Percentiles rank a stretch among this genome's conserved stretches.
Evolutionary conservation across 164 flowering plant genomes (phyloP).

Genomic region (Chimonanthus salicifolius): DNA sequence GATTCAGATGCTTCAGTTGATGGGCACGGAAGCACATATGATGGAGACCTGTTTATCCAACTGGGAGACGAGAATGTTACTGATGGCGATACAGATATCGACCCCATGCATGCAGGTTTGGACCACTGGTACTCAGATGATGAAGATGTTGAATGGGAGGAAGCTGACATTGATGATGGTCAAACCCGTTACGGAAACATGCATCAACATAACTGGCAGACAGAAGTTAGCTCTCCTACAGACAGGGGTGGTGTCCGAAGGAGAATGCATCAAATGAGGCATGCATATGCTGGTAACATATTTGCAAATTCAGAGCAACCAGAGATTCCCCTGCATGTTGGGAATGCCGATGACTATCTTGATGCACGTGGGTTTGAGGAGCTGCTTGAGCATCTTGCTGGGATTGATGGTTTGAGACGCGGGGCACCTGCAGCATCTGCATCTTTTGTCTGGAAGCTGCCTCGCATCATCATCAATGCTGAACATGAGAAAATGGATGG

Average conservation of each 20-base stretch:
- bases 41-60: conserved; percentile 37
- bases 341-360: conserved; percentile 44
- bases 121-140: conserved; percentile 64
- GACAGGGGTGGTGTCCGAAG: conserved; percentile 11
- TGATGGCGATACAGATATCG: conserved; percentile 77
- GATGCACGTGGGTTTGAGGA: conserved; percentile 56
- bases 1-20: conserved; percentile 76
- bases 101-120: conserved; percentile 86
- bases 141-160: conserved; percentile 47
- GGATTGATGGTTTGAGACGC: conserved; percentile 44
- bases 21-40: conserved; percentile 37
- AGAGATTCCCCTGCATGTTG: conserved; percentile 20
- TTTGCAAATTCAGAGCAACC: conserved; percentile 29
- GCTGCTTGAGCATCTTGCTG: conserved; percentile 54
- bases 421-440: conserved; percentile 86
- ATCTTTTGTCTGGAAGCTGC: conserved; percentile 56
- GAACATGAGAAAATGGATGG: conserved; percentile 51
- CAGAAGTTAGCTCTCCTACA: not conserved
- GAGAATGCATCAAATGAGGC: conserved; percentile 35
- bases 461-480: conserved; percentile 37
- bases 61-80: conserved; percentile 39
- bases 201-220: conserved; percentile 7
- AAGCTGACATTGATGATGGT: conserved; percentile 35
- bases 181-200: conserved; percentile 5
- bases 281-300: conserved; percentile 14